Evolutionary conservation across 805 yeast genomes (phyloP).

Genomic region (Komagataella kurtzmanii): DNA sequence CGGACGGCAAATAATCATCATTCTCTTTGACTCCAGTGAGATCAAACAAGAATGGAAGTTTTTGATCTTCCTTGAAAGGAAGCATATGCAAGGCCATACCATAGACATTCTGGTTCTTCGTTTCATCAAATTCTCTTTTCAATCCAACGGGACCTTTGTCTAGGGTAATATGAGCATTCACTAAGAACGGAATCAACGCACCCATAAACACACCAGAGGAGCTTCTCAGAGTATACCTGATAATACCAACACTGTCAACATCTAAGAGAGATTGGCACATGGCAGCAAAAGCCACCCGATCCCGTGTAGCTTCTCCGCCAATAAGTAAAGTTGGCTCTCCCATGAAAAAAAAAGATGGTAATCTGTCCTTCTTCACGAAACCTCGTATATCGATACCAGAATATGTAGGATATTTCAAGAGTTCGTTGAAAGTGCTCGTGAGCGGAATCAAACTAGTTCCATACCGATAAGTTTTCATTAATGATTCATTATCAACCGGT

Average conservation of each 20-base stretch:
- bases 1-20: slow-evolving; percentile 17
- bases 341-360: slow-evolving; percentile 48
- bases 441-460: slow-evolving; percentile 46
- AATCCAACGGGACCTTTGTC: slow-evolving; percentile 1
- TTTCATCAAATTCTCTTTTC: slow-evolving; percentile 6
- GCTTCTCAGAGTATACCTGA: slow-evolving; percentile 43
- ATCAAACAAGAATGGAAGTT: slow-evolving; percentile 37
- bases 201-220: slow-evolving; percentile 35
- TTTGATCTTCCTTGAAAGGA: slow-evolving; percentile 69
- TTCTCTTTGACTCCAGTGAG: slow-evolving; percentile 20
- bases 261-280: slow-evolving; percentile 40
- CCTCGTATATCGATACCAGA: slow-evolving; percentile 58
- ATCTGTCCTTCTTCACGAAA: slow-evolving; percentile 25
- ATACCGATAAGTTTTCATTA: slow-evolving; percentile 52
- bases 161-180: slow-evolving; percentile 11
- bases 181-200: slow-evolving; percentile 36
- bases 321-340: slow-evolving; percentile 43
- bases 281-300: slow-evolving; percentile 27
- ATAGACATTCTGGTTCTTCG: slow-evolving; percentile 15
- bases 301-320: slow-evolving; percentile 11
- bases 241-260: slow-evolving; percentile 37
- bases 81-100: slow-evolving; percentile 38
- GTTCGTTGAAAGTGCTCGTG: slow-evolving; percentile 30
- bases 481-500: slow-evolving; percentile 23
- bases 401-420: slow-evolving; percentile 26